Evolutionary conservation across 441 rosid species (phyloP), one percentile per base, ranked within the genome.

Genomic region (Brassica hybrid): DNA sequence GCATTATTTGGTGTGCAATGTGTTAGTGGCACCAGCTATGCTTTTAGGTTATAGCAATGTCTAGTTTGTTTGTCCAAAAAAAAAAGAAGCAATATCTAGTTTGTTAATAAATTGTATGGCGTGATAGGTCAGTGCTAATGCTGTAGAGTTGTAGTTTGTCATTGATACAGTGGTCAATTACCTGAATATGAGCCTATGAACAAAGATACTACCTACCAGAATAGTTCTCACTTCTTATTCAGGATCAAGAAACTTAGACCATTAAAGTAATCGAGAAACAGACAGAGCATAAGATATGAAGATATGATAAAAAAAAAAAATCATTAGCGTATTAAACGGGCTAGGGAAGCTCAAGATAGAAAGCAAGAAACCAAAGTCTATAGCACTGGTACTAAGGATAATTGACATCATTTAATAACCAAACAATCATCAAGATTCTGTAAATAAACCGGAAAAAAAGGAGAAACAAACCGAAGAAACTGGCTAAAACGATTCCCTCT

Each of bases 391-490:
- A 52, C 58, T 16, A 52, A 16, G 58, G 9, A 52, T 52, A 50
- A 48, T n/a, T 48, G 56, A 48, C 56, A 7, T 48, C 18, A n/a
- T 48, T 48, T 7, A 34, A 52, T 7, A 16, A 52, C 18, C 58
- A 7, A 9, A 52, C 19, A 52, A 52, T 50, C 57, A 52, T 52
- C 19, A 52, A 50, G 57, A n/a, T 14, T 14, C 18, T 48, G 54
- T 0, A 48, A 48, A 5, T 14, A 13, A 48, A 7, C 10, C 0
- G 60, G 12, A 18, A 57, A 18, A 60, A 61, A 23, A 60, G 12
- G 50, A 17, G 59, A 68, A 67, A 32, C 74, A 68, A 19, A 2
- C n/a, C 61, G 12, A 48, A 72, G 57, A 58, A 58, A 45, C 10
- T 36, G 7, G 14, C 43, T 57, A 43, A 43, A 1, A 5, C 19